Evolutionary conservation across 192 early-diverging fungal genomes (phyloP).

Genomic region (Coemansia umbellata): DNA sequence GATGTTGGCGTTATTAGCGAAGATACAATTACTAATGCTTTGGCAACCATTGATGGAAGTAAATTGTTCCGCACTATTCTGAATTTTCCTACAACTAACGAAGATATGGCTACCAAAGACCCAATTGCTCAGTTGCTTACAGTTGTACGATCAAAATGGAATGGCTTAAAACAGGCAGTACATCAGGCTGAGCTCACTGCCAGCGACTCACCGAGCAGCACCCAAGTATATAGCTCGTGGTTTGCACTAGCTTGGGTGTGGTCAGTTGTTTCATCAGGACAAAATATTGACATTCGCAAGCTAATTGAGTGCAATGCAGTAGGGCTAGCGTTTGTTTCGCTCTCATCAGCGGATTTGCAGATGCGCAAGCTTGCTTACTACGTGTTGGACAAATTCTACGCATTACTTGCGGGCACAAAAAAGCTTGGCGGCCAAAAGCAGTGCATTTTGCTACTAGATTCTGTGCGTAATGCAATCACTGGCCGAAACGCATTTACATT

Average conservation of each 20-base stretch:
- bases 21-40: constrained; percentile 24
- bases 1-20: constrained; percentile 30
- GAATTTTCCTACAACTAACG: constrained; percentile 21
- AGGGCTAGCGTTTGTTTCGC: constrained; percentile 30
- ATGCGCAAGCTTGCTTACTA: constrained; percentile 44
- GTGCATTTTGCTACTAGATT: constrained; percentile 29
- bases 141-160: background rate
- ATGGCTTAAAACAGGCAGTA: background rate
- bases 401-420: constrained; percentile 2
- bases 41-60: constrained; percentile 16
- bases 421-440: constrained; percentile 20
- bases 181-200: background rate
- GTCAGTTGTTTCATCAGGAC: constrained; percentile 22
- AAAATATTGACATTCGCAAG: constrained; percentile 9
- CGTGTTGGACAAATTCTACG: constrained; percentile 24
- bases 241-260: constrained; percentile 43
- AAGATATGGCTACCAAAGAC: background rate
- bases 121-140: constrained; percentile 1
- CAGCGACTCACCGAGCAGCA: background rate
- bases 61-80: constrained; percentile 28
- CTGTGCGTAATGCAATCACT: constrained; percentile 41
- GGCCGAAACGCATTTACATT: constrained; percentile 4
- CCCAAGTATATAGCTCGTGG: constrained; percentile 23
- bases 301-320: constrained; percentile 33
- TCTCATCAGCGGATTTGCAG: constrained; percentile 26